Conservation (phyloP, 176 grass and related monocot species). For the Canna indica region DNA sequence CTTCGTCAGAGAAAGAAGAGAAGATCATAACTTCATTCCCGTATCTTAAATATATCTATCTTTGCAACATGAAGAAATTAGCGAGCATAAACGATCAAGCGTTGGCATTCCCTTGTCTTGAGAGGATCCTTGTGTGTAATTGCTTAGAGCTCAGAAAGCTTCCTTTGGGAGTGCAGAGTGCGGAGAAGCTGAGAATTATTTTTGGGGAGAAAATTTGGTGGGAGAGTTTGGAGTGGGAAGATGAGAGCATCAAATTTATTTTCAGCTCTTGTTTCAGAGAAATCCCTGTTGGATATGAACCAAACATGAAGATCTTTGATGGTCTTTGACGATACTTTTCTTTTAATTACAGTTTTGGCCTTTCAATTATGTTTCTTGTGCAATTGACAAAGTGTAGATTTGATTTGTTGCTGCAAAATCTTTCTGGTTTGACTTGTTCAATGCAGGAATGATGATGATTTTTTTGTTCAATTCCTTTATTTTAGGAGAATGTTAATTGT, state of each 20-base stretch:
- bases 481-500: too few relatives aligned
- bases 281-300: conserved; percentile 10
- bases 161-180: conserved; percentile 6
- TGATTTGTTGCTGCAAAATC: too few relatives aligned
- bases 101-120: conserved; percentile 25
- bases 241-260: conserved; percentile 5
- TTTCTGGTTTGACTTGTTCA: too few relatives aligned
- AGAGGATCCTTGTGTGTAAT: conserved; percentile 27
- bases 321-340: neutral
- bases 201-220: conserved; percentile 29
- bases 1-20: neutral
- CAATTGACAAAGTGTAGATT: too few relatives aligned
- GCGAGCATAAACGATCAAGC: conserved; percentile 10
- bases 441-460: too few relatives aligned
- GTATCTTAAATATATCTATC: conserved; percentile 16
- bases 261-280: conserved; percentile 8
- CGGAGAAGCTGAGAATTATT: conserved; percentile 23
- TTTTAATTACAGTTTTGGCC: too few relatives aligned
- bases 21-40: conserved; percentile 19
- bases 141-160: conserved; percentile 26
- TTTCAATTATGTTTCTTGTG: too few relatives aligned
- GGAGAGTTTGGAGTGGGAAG: conserved; percentile 27
- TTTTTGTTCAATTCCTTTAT: too few relatives aligned
- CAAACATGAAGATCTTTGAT: neutral
- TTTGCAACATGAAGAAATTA: conserved; percentile 2